Evolutionary conservation across 768 basidiomycete species (phyloP).

Genomic region (Termitomyces heimii): DNA sequence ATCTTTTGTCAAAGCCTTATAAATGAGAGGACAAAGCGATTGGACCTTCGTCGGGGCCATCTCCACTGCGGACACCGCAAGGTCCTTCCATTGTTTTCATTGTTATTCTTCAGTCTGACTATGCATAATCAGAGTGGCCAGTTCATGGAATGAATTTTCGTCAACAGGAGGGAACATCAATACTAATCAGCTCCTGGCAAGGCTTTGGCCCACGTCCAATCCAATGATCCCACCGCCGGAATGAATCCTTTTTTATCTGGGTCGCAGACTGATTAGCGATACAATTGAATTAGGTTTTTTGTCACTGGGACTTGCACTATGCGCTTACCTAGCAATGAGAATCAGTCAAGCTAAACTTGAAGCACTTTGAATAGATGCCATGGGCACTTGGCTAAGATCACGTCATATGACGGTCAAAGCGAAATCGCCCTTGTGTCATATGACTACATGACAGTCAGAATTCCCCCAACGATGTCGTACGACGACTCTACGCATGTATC

Average conservation of each 20-base stretch:
- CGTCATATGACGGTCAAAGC: too few species aligned
- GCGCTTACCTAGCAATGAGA: background rate
- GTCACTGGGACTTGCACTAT: background rate
- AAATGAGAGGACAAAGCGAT: background rate
- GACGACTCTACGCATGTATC: background rate
- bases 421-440: too few species aligned
- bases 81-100: background rate
- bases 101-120: background rate
- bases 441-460: slow-evolving; percentile 46
- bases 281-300: background rate
- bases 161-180: background rate
- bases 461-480: slow-evolving; percentile 20
- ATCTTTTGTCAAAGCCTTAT: background rate
- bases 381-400: too few species aligned
- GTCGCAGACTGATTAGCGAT: background rate
- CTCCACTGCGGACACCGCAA: background rate
- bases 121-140: background rate
- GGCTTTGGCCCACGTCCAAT: background rate
- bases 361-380: too few species aligned
- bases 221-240: too few species aligned
- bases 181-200: background rate
- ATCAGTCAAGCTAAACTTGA: background rate
- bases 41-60: background rate
- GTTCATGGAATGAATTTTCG: background rate
- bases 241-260: background rate